phyloP scores from a whole-genome alignment of 164 flowering plant genomes.

The Tinospora cordifolia region DNA sequence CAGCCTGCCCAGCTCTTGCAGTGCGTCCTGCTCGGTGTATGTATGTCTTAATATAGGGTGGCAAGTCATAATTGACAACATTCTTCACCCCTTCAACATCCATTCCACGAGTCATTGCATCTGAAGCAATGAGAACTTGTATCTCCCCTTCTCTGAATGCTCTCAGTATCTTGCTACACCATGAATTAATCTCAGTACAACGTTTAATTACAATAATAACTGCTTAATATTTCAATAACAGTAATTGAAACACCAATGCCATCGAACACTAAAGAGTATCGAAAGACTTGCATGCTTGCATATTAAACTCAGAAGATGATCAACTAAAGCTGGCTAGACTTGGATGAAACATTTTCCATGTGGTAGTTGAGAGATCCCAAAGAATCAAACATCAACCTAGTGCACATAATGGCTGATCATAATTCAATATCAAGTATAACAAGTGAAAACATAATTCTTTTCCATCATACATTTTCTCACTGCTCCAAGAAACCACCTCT shows the following conservation, averaged over 20 bases:
- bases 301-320: no score
- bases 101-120: constrained; percentile 98
- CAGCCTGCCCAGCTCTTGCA: constrained; percentile 84
- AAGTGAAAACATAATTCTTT: no score
- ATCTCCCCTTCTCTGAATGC: constrained; percentile 65
- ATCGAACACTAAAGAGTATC: neutral
- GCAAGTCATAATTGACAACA: constrained; percentile 83
- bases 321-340: no score
- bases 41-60: constrained; percentile 63
- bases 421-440: no score
- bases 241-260: neutral
- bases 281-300: no score
- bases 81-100: constrained; percentile 81
- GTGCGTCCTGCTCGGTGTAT: constrained; percentile 93
- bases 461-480: no score
- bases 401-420: no score
- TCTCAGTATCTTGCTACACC: constrained; percentile 63
- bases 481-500: no score
- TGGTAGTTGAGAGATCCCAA: no score
- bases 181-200: constrained; percentile 4
- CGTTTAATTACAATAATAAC: neutral
- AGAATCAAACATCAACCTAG: no score
- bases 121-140: constrained; percentile 81
- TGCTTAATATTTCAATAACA: neutral
- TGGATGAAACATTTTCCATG: no score